These are phyloP conservation scores for Neurospora sp. DNA, from an alignment of 495 filamentous ascomycete genomes.

Conservation along the genomic window DNA sequence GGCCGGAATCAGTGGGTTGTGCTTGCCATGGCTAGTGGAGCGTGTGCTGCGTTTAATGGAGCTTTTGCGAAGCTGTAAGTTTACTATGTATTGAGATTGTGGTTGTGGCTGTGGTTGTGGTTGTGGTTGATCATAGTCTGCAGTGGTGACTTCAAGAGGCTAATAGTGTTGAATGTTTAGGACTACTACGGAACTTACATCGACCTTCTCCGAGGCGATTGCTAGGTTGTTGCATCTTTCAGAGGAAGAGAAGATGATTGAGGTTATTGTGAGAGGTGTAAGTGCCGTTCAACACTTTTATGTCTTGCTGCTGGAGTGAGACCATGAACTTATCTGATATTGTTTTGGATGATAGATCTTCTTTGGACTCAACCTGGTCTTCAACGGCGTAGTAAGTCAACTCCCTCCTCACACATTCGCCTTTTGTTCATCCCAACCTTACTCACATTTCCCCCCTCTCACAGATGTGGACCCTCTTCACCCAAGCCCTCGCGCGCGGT, in stretches of 20 bases:
- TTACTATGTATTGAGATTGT: neutral
- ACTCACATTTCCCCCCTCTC: neutral
- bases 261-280: constrained; percentile 61
- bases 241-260: constrained; percentile 44
- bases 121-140: neutral
- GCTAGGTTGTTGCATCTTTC: constrained; percentile 50
- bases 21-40: constrained; percentile 73
- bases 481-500: constrained; percentile 70
- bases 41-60: constrained; percentile 87
- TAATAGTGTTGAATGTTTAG: constrained; percentile 26
- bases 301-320: neutral
- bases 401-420: neutral
- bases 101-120: neutral
- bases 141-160: neutral
- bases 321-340: neutral
- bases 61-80: constrained; percentile 91
- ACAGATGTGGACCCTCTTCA: constrained; percentile 85
- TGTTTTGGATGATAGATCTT: constrained; percentile 48
- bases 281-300: constrained; percentile 12
- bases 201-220: constrained; percentile 53
- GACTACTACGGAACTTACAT: constrained; percentile 77
- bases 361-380: constrained; percentile 78
- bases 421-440: neutral
- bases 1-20: constrained; percentile 59
- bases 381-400: constrained; percentile 63